Conservation (phyloP, 148 eudicot species). For the Pouteria glomerata region DNA sequence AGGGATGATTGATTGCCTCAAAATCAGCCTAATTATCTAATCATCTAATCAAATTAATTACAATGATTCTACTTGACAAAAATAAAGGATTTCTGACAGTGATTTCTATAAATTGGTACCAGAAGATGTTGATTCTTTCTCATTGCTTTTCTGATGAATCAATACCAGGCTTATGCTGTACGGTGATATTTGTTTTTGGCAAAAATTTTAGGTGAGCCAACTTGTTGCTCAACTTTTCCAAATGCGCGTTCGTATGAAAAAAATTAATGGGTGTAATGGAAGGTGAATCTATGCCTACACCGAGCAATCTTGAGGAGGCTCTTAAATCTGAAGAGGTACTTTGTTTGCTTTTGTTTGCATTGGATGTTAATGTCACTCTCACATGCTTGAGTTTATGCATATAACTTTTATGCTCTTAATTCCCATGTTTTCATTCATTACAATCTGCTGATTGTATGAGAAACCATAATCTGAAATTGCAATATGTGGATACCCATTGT, state of each 20-base stretch:
- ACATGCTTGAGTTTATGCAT: too few species aligned
- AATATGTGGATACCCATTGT: too few species aligned
- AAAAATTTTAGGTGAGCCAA: constrained; percentile 67
- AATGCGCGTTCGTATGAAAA: constrained; percentile 97
- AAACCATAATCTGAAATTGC: too few species aligned
- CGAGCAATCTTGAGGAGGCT: constrained; percentile 79
- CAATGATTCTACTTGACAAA: too few species aligned
- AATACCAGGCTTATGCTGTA: not conserved
- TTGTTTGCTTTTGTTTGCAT: not conserved
- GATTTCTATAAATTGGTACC: not conserved
- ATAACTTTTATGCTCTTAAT: too few species aligned
- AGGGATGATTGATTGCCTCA: too few species aligned
- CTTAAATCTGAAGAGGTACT: constrained; percentile 72
- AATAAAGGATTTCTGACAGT: too few species aligned
- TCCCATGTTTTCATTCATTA: not conserved
- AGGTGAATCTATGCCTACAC: constrained; percentile 86
- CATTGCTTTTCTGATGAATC: not conserved
- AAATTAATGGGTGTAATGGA: constrained; percentile 93
- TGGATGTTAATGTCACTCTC: not conserved
- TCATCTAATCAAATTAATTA: too few species aligned
- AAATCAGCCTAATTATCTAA: too few species aligned
- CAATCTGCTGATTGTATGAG: not conserved
- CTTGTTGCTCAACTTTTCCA: constrained; percentile 95
- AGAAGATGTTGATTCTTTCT: not conserved
- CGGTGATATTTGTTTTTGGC: not conserved